Percentiles rank a stretch among this genome's conserved stretches.
These are phyloP conservation scores for Dionaea muscipula DNA, from an alignment of 179 eudicot species.

Conservation along the genomic window DNA sequence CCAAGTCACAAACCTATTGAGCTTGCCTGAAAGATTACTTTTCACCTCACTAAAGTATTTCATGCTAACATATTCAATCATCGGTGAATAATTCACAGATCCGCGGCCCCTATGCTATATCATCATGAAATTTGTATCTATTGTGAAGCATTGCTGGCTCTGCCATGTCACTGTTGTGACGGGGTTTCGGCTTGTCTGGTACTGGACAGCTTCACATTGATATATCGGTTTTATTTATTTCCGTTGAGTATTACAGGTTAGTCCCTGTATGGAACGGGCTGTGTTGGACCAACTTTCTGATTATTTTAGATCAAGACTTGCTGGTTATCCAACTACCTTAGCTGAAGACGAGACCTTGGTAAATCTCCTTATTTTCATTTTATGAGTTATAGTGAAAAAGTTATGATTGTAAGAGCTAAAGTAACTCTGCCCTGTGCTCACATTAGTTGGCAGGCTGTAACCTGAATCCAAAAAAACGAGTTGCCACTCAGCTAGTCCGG, in stretches of 20 bases:
- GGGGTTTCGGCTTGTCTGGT: too few relatives aligned
- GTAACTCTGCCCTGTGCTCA: conserved; percentile 4
- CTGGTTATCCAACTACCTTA: conserved; percentile 64
- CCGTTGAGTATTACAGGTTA: conserved; percentile 36
- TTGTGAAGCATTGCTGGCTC: too few relatives aligned
- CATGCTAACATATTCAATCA: too few relatives aligned
- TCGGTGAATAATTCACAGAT: too few relatives aligned
- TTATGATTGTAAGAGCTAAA: background rate
- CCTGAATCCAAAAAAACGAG: conserved; percentile 72
- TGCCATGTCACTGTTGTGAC: too few relatives aligned
- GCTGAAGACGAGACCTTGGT: conserved; percentile 76
- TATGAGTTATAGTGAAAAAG: background rate
- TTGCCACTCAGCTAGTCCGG: conserved; percentile 86
- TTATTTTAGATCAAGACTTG: conserved; percentile 58
- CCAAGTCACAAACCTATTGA: background rate
- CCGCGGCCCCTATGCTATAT: too few relatives aligned
- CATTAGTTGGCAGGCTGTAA: conserved; percentile 55
- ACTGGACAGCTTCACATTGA: too few relatives aligned
- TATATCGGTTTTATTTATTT: background rate
- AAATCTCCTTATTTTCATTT: conserved; percentile 14
- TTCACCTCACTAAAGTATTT: too few relatives aligned
- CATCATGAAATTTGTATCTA: too few relatives aligned
- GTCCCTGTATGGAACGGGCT: conserved; percentile 84
- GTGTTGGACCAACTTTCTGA: conserved; percentile 78
- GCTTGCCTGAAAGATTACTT: background rate